Percentiles rank a stretch among this genome's conserved stretches.
These are phyloP conservation scores for Ogataea methanolica DNA, from an alignment of 805 yeast species.

Conservation along the genomic window DNA sequence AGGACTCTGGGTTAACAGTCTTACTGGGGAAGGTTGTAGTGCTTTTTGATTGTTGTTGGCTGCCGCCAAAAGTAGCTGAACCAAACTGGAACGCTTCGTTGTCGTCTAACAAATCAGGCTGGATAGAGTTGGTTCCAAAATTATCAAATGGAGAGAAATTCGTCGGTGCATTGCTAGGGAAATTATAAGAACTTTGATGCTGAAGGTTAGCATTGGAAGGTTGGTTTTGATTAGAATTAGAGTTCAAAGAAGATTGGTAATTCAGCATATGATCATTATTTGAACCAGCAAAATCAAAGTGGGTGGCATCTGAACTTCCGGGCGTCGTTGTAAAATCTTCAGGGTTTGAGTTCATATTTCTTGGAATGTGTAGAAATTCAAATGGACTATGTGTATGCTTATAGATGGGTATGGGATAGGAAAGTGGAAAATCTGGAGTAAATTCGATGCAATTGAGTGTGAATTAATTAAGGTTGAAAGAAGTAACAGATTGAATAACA, in stretches of 20 bases:
- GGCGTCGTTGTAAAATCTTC: slow-evolving; percentile 9
- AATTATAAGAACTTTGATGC: not conserved
- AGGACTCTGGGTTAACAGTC: too few relatives aligned
- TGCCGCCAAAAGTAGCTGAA: not conserved
- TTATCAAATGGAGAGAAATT: slow-evolving; percentile 1
- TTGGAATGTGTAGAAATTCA: too few relatives aligned
- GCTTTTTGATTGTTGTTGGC: too few relatives aligned
- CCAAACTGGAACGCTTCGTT: not conserved
- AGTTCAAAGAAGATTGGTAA: too few relatives aligned
- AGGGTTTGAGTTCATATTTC: slow-evolving; percentile 3
- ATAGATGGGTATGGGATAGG: too few relatives aligned
- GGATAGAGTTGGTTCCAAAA: not conserved
- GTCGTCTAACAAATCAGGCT: not conserved
- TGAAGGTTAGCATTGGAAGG: not conserved
- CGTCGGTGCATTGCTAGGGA: not conserved
- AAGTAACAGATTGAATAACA: too few relatives aligned
- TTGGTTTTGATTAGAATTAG: too few relatives aligned
- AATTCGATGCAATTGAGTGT: too few relatives aligned
- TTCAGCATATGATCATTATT: not conserved
- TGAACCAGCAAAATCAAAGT: slow-evolving; percentile 1
- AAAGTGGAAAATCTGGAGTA: too few relatives aligned
- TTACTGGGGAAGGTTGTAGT: too few relatives aligned
- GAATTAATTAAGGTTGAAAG: too few relatives aligned
- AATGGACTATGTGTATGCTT: too few relatives aligned
- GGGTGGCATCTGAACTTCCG: slow-evolving; percentile 5